Evolutionary conservation across 768 basidiomycete genomes (phyloP).

Genomic region (Pulveroboletus frians): DNA sequence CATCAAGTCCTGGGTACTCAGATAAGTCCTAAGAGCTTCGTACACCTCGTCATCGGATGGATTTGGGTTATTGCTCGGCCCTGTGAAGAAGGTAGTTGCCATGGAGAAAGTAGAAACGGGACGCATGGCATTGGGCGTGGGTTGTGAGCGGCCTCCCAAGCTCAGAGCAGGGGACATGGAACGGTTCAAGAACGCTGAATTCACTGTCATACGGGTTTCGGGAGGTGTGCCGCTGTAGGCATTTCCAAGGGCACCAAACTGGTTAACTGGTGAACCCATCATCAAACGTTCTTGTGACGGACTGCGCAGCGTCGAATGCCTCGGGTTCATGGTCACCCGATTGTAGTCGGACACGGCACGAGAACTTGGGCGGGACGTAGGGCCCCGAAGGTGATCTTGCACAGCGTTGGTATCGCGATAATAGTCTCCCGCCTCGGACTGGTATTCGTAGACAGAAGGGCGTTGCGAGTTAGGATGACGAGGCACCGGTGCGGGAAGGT

Average conservation of each 20-base stretch:
- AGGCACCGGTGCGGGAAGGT: constrained; percentile 34
- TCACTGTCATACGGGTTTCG: constrained; percentile 42
- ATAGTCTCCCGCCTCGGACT: constrained; percentile 49
- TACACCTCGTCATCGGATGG: constrained; percentile 61
- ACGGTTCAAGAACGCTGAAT: constrained; percentile 41
- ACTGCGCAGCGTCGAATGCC: constrained; percentile 23
- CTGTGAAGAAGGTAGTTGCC: constrained; percentile 51
- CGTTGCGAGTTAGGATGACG: constrained; percentile 37
- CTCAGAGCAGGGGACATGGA: constrained; percentile 31
- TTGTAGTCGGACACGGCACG: constrained; percentile 30
- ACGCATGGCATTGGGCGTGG: constrained; percentile 30
- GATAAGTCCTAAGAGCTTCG: constrained; percentile 47
- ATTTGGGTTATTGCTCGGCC: constrained; percentile 47
- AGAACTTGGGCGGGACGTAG: constrained; percentile 30
- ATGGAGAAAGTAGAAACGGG: constrained; percentile 58
- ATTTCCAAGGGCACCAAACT: constrained; percentile 33
- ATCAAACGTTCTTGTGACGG: constrained; percentile 37
- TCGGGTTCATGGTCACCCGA: constrained; percentile 21
- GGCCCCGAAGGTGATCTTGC: constrained; percentile 29
- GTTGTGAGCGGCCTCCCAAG: constrained; percentile 27
- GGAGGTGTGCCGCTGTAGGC: constrained; percentile 38
- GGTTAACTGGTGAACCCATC: constrained; percentile 33
- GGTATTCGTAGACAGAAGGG: constrained; percentile 38
- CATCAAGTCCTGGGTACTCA: constrained; percentile 67
- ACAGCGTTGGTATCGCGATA: constrained; percentile 51